Conservation (phyloP, 495 filamentous ascomycete genomes). For the Aspergillus sclerotiicarbonarius region DNA sequence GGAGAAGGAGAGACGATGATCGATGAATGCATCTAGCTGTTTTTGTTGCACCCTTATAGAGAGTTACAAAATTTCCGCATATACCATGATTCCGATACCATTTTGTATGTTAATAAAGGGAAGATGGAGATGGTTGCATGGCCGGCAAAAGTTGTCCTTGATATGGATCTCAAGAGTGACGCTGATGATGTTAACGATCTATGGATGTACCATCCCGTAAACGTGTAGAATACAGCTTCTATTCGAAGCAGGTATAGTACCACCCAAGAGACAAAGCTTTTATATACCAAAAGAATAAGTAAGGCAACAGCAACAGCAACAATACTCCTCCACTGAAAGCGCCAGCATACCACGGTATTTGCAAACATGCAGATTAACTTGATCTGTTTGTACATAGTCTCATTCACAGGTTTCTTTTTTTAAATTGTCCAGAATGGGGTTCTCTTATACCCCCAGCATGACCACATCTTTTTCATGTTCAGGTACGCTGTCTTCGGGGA, state of each 20-base stretch:
- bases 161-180: neutral
- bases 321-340: constrained; percentile 23
- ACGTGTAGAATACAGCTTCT: neutral
- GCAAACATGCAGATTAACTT: constrained; percentile 15
- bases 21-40: constrained; percentile 7
- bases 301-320: constrained; percentile 13
- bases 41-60: neutral
- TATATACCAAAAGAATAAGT: constrained; percentile 8
- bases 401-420: constrained; percentile 9
- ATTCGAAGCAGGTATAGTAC: neutral
- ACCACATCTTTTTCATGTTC: constrained; percentile 46
- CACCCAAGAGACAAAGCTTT: constrained; percentile 14
- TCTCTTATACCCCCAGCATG: constrained; percentile 40
- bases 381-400: constrained; percentile 24
- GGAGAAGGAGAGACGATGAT: constrained; percentile 34
- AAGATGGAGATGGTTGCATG: neutral
- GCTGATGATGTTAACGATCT: neutral
- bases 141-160: neutral
- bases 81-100: constrained; percentile 5
- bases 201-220: too few relatives aligned
- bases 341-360: constrained; percentile 17
- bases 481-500: constrained; percentile 23
- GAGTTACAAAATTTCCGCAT: neutral
- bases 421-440: neutral
- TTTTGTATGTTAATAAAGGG: neutral